A percentile compares a stretch with the other conserved stretches of the same genome.
These are phyloP conservation scores for Arachnopeziza araneosa DNA, from an alignment of 2,329 filamentous ascomycete species.

Conservation along the genomic window DNA sequence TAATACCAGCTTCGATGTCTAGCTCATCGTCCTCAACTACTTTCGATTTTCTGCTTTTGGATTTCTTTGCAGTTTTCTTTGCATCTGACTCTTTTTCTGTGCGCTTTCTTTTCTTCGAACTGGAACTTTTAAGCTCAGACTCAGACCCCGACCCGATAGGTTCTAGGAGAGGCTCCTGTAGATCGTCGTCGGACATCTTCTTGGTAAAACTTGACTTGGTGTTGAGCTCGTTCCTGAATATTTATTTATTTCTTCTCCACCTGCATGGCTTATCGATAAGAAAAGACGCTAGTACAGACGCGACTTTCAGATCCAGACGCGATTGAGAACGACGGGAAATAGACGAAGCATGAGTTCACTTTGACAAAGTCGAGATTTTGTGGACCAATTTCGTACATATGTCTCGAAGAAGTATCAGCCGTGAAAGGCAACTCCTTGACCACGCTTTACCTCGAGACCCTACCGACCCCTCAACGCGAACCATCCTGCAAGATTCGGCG, in stretches of 20 bases:
- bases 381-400: not conserved
- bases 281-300: not conserved
- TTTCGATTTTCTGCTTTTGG: slow-evolving; percentile 54
- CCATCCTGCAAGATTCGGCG: slow-evolving; percentile 24
- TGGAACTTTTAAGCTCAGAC: slow-evolving; percentile 5
- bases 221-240: too few species aligned
- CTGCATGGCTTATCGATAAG: not conserved
- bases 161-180: slow-evolving; percentile 29
- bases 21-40: slow-evolving; percentile 50
- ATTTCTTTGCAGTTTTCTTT: slow-evolving; percentile 36
- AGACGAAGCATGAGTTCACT: not conserved
- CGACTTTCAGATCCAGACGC: not conserved
- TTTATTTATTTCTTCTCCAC: too few species aligned
- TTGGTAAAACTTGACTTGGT: too few species aligned
- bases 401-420: slow-evolving; percentile 2
- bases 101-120: slow-evolving; percentile 29
- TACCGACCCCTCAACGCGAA: slow-evolving; percentile 5
- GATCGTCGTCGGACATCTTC: slow-evolving; percentile 9
- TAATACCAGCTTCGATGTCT: slow-evolving; percentile 68
- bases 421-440: not conserved
- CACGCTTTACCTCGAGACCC: not conserved
- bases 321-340: not conserved
- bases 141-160: slow-evolving; percentile 15
- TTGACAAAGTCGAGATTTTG: not conserved
- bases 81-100: slow-evolving; percentile 13